Evolutionary conservation across 2,329 filamentous ascomycete genomes (phyloP).

Genomic region (Dothistroma septosporum): DNA sequence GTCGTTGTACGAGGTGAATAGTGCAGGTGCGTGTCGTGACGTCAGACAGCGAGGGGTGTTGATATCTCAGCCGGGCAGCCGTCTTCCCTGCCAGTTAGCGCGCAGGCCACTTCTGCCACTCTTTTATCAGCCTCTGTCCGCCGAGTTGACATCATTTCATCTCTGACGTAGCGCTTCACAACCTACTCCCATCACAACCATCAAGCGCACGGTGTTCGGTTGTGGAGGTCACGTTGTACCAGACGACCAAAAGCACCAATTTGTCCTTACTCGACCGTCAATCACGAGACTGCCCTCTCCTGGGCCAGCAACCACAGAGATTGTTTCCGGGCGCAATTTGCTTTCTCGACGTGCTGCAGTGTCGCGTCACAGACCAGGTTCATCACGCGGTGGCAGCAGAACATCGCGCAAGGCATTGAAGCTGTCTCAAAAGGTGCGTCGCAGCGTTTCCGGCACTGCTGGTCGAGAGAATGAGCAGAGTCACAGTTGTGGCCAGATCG

Average conservation of each 20-base stretch:
- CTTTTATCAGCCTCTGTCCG: neutral
- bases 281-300: neutral
- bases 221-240: conserved; percentile 11
- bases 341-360: conserved; percentile 1
- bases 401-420: neutral
- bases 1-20: neutral
- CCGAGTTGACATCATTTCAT: neutral
- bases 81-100: neutral
- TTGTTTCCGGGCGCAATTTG: conserved; percentile 5
- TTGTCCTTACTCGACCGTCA: neutral
- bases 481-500: neutral
- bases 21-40: neutral
- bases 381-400: neutral
- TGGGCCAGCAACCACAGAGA: neutral
- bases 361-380: conserved; percentile 8
- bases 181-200: neutral
- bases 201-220: neutral
- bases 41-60: neutral
- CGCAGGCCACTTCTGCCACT: neutral
- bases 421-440: neutral
- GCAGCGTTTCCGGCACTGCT: neutral
- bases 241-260: neutral
- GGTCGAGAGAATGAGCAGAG: neutral
- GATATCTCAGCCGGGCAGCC: neutral
- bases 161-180: neutral